Evolutionary conservation across 1,139 yeast species (phyloP).

Genomic region (Pichia sp.): DNA sequence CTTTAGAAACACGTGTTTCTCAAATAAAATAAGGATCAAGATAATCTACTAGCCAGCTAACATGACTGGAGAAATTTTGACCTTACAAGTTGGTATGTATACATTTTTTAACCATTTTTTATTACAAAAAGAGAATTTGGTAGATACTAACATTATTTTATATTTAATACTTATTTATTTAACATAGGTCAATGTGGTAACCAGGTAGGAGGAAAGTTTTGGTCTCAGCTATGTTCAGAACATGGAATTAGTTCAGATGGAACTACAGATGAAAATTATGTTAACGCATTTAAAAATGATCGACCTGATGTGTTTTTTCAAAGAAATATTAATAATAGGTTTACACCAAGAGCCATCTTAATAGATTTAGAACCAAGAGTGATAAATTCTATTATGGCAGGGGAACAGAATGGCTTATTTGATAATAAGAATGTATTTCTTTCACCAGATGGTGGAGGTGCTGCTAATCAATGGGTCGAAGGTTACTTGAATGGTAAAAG

Average conservation of each 20-base stretch:
- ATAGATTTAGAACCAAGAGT: conserved; percentile 92
- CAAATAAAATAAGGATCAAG: too few relatives aligned
- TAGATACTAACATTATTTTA: conserved; percentile 30
- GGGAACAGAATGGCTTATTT: conserved; percentile 47
- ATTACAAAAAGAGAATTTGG: not conserved
- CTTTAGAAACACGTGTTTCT: too few relatives aligned
- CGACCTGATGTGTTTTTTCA: conserved; percentile 83
- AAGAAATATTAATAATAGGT: conserved; percentile 65
- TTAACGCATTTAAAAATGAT: conserved; percentile 45
- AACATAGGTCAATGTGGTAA: conserved; percentile 86
- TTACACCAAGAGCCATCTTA: conserved; percentile 81
- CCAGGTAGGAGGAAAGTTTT: conserved; percentile 88
- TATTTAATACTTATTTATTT: conserved; percentile 24
- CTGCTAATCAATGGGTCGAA: conserved; percentile 93
- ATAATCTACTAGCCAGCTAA: too few relatives aligned
- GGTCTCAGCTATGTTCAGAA: conserved; percentile 84
- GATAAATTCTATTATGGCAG: conserved; percentile 47
- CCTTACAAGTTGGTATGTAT: conserved; percentile 51
- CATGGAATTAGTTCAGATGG: conserved; percentile 86
- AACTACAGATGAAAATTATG: conserved; percentile 32
- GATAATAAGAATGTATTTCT: conserved; percentile 80
- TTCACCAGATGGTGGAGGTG: conserved; percentile 79
- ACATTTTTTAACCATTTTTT: not conserved
- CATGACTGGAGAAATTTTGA: conserved; percentile 51
- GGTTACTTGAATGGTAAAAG: conserved; percentile 76